Evolutionary conservation across 1,284 basidiomycete species (phyloP), one percentile per base, ranked within the genome.

Genomic region (Rhodotorula sp.): DNA sequence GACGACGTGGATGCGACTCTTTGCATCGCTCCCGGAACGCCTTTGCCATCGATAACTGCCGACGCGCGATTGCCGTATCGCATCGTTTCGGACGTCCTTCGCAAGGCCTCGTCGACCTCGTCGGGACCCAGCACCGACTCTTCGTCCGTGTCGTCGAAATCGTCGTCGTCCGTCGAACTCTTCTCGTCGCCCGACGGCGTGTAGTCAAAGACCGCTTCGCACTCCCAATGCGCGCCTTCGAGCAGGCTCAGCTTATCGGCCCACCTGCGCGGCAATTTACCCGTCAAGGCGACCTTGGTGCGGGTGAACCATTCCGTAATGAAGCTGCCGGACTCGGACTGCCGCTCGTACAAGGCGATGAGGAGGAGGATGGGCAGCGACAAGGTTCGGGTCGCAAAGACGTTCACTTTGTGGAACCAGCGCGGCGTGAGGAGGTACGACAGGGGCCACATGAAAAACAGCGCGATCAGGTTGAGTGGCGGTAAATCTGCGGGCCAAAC

Each of bases 271-370:
- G 74, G 74, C 23, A 76, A 26, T n/a, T 62, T 47, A 0, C 43
- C 60, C 4, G 67, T 64, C 5, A 76, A 19, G 5, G 59, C 52
- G n/a, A 67, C 59, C 49, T 49, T 52, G 50, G 62, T 19, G 34
- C 59, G n/a, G 10, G 54, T 43, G 23, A 62, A 21, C 65, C 64
- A 70, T 8, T 56, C 52, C 49, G 50, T 28, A 8, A 73, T 48
- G 7, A 68, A 54, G 7, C 67, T 49, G 47, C 68, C 69, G 5
- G 62, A n/a, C 3, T 55, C 55, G 15, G 65, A 50, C 38, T 75
- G 69, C 6, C 92, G 86, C 81, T 97, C 93, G 81, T 93, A 94
- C 12, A 89, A 78, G 3, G 87, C 87, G 74, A 97, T 94, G 60
- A 84, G 78, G 56, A 95, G 81, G 31, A 97, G 85, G 66, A 89